phyloP scores from a whole-genome alignment of 2,329 filamentous ascomycete genomes.

The Colletotrichum echinochloae region DNA sequence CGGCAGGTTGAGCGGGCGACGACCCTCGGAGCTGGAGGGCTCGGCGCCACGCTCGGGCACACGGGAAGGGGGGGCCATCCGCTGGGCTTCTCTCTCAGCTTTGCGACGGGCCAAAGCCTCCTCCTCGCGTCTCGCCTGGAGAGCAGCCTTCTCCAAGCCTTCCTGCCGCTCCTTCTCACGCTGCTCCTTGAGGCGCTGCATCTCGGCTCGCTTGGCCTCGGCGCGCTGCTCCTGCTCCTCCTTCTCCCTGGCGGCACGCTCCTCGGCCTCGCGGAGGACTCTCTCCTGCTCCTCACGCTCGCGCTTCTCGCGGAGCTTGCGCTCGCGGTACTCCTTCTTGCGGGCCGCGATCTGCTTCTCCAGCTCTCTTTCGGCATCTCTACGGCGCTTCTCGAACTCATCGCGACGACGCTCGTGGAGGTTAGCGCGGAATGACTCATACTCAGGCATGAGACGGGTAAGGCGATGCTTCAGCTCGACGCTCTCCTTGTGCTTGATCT shows the following conservation, averaged over 20 bases:
- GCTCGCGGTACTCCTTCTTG: conserved; percentile 89
- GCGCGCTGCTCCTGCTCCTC: conserved; percentile 85
- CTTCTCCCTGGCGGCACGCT: conserved; percentile 83
- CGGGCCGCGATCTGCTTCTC: conserved; percentile 91
- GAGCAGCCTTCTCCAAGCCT: conserved; percentile 70
- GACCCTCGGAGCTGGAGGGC: conserved; percentile 42
- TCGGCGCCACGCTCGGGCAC: conserved; percentile 55
- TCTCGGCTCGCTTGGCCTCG: conserved; percentile 80
- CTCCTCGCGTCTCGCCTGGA: conserved; percentile 86
- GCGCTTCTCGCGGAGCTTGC: conserved; percentile 82
- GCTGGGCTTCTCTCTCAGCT: conserved; percentile 70
- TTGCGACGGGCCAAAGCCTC: conserved; percentile 84
- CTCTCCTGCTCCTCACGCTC: conserved; percentile 89
- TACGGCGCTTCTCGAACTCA: conserved; percentile 95
- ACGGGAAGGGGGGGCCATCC: conserved; percentile 53
- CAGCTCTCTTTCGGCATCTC: conserved; percentile 90
- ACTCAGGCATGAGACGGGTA: conserved; percentile 83
- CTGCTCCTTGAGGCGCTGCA: conserved; percentile 75
- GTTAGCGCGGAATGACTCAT: conserved; percentile 84
- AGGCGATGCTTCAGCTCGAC: conserved; percentile 95
- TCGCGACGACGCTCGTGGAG: conserved; percentile 90
- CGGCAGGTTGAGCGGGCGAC: conserved; percentile 45
- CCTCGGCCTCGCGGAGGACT: conserved; percentile 83
- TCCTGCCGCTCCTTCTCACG: conserved; percentile 77
- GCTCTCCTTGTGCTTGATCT: conserved; percentile 91